These are phyloP conservation scores for Populus alba DNA, from an alignment of 345 rosid species.

Conservation along the genomic window DNA sequence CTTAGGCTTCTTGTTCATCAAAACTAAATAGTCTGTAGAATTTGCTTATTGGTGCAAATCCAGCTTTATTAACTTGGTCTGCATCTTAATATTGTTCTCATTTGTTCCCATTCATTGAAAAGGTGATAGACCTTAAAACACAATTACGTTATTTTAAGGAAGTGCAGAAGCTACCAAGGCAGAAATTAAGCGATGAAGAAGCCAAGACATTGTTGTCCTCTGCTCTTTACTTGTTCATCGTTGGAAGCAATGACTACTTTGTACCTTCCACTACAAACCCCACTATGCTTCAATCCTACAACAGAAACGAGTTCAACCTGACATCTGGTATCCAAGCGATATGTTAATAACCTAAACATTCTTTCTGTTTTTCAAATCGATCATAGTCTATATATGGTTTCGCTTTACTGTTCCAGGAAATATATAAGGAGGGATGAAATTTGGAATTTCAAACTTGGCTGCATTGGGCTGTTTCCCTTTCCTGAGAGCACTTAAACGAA, in stretches of 20 bases:
- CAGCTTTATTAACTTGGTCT: too few species aligned
- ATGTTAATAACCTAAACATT: neutral
- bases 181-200: slow-evolving; percentile 30
- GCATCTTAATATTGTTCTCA: neutral
- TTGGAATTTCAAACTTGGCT: slow-evolving; percentile 16
- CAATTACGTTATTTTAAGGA: slow-evolving; percentile 35
- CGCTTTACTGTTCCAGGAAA: slow-evolving; percentile 29
- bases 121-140: slow-evolving; percentile 42
- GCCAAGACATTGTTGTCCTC: slow-evolving; percentile 28
- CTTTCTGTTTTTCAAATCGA: too few species aligned
- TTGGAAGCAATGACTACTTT: slow-evolving; percentile 38
- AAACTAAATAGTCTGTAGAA: too few species aligned
- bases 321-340: slow-evolving; percentile 26
- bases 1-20: neutral
- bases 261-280: slow-evolving; percentile 14
- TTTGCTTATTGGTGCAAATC: too few species aligned
- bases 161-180: slow-evolving; percentile 20
- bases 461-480: slow-evolving; percentile 30
- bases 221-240: slow-evolving; percentile 40
- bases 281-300: slow-evolving; percentile 8
- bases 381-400: neutral
- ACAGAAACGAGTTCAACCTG: slow-evolving; percentile 25
- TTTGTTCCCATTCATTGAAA: neutral
- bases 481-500: neutral
- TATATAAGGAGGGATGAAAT: slow-evolving; percentile 43